Conservation (phyloP, 2,329 filamentous ascomycete species). For the Emmonsia crescens region DNA sequence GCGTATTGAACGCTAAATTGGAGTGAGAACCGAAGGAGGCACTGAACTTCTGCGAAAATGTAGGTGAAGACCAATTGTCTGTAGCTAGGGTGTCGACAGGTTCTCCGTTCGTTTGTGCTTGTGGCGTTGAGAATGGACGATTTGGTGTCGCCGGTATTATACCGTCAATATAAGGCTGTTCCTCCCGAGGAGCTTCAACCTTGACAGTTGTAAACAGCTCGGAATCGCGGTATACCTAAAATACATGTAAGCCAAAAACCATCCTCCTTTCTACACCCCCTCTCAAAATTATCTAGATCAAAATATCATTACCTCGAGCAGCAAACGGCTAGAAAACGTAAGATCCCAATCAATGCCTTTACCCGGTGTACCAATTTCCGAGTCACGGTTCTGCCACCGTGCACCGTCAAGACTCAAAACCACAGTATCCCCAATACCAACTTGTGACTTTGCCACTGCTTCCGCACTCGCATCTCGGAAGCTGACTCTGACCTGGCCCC, state of each 20-base stretch:
- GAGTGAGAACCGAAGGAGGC: constrained; percentile 59
- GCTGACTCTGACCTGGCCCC: constrained; percentile 69
- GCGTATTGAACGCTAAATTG: constrained; percentile 54
- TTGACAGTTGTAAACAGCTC: constrained; percentile 4
- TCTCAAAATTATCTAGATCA: background rate
- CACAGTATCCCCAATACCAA: constrained; percentile 72
- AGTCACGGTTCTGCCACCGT: constrained; percentile 40
- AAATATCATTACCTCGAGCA: constrained; percentile 25
- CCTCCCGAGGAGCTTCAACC: constrained; percentile 24
- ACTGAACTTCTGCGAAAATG: constrained; percentile 62
- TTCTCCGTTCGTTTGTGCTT: constrained; percentile 13
- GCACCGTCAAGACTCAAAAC: constrained; percentile 58
- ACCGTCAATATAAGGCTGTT: constrained; percentile 24
- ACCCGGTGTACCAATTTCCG: constrained; percentile 43
- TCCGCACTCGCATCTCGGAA: constrained; percentile 62
- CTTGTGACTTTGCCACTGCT: constrained; percentile 52
- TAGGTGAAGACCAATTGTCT: constrained; percentile 62
- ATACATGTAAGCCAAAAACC: background rate
- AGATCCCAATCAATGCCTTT: constrained; percentile 49
- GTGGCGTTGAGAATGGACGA: constrained; percentile 18
- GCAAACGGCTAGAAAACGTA: constrained; percentile 31
- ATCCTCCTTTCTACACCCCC: background rate
- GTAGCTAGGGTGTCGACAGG: constrained; percentile 19
- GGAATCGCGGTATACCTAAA: constrained; percentile 32
- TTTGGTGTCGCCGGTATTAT: constrained; percentile 35